phyloP scores from a whole-genome alignment of 2,329 filamentous ascomycete genomes.

The Dothiorella sarmentorum region DNA sequence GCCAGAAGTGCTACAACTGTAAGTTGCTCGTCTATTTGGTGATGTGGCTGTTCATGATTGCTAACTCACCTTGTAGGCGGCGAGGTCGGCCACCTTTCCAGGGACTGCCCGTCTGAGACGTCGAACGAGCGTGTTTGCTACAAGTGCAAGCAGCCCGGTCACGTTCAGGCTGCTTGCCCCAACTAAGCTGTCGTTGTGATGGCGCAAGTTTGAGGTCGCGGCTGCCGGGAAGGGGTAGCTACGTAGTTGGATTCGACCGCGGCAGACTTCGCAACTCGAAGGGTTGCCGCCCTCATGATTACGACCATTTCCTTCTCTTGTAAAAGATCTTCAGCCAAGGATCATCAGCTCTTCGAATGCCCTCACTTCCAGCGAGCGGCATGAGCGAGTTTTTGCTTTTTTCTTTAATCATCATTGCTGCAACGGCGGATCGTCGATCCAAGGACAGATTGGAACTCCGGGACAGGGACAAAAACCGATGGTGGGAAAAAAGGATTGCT shows the following conservation, averaged over 20 bases:
- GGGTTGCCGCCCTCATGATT: slow-evolving; percentile 12
- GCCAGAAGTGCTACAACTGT: slow-evolving; percentile 99
- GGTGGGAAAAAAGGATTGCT: slow-evolving; percentile 15
- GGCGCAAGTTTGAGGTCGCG: slow-evolving; percentile 16
- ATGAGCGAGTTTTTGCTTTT: slow-evolving; percentile 17
- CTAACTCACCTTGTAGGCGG: slow-evolving; percentile 49
- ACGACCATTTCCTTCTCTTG: slow-evolving; percentile 19
- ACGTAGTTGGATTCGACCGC: slow-evolving; percentile 8
- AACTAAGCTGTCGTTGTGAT: slow-evolving; percentile 55
- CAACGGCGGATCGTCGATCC: not conserved
- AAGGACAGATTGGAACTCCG: slow-evolving; percentile 8
- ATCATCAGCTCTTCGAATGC: slow-evolving; percentile 15
- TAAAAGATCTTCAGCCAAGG: slow-evolving; percentile 5
- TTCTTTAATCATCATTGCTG: slow-evolving; percentile 11
- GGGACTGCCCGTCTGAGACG: slow-evolving; percentile 93
- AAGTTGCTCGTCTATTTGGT: too few species aligned
- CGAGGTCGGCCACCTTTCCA: slow-evolving; percentile 90
- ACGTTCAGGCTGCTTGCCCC: slow-evolving; percentile 92
- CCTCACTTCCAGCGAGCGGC: not conserved
- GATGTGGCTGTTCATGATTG: too few species aligned
- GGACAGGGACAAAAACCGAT: slow-evolving; percentile 11
- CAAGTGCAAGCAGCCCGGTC: slow-evolving; percentile 84
- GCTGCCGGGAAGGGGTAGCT: slow-evolving; percentile 1
- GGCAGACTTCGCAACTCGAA: not conserved
- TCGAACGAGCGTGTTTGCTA: slow-evolving; percentile 95